Evolutionary conservation across 441 rosid species (phyloP), one percentile per base, ranked within the genome.

Genomic region (Pelargonium myrrhifolium): DNA sequence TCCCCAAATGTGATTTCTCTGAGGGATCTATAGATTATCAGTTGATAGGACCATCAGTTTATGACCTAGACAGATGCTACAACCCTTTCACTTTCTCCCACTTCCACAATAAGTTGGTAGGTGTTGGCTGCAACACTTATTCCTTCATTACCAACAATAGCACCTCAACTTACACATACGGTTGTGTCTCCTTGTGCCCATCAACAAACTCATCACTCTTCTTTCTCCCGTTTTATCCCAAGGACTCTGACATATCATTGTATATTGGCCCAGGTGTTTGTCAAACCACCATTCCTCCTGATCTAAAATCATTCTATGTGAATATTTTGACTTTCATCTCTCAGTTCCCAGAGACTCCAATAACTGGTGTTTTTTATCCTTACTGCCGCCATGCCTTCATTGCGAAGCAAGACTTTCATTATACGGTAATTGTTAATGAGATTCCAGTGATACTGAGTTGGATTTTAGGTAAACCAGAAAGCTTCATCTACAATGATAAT

Each of bases 311-410:
- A 4, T 53, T 67, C 14, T 6, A n/a, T 5, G 45, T 67, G 10
- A 26, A 31, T 18, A 58, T 69, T 24, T 31, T 53, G 45, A 14
- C 60, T 2, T 10, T 21, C 11, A 9, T 39, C 11, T 6, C 9
- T 6, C 9, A 39, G 11, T 39, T 9, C 1, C 9, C 3, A 6
- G 43, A 26, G 31, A 6, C 10, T 39, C 43, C 43, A 39, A 9
- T 39, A 39, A 9, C 2, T 6, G 6, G 2, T 35, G 2, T 39
- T 2, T 9, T 39, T 39, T 39, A 39, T 39, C 43, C 43, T 17
- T 7, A 12, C 56, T 70, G 71, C 55, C 31, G 18, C 12, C 77
- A 67, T 51, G 78, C 72, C 20, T 70, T 68, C 71, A 20, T 75
- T 26, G 64, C 31, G 0, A 72, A 67, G 56, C 63, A 60, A 9